A percentile compares a stretch with the other conserved stretches of the same genome.
Conservation (phyloP, 176 grass and related monocot species). For the Carex parvula region DNA sequence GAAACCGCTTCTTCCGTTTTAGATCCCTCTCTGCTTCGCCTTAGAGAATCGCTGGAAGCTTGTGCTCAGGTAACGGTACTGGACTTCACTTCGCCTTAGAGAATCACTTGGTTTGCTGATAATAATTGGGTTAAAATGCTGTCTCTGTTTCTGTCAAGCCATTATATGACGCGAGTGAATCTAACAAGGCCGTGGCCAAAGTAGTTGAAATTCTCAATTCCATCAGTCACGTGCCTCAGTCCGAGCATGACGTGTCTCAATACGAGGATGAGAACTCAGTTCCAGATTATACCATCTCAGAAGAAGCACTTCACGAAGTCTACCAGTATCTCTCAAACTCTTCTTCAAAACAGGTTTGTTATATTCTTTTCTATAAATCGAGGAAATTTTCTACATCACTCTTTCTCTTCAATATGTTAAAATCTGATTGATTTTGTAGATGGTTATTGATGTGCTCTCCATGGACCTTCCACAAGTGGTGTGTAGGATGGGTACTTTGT, state of each 20-base stretch:
- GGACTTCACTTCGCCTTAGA: neutral
- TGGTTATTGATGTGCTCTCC: slow-evolving; percentile 17
- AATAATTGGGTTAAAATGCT: neutral
- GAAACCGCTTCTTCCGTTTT: neutral
- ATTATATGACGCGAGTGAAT: neutral
- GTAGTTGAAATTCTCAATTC: slow-evolving; percentile 12
- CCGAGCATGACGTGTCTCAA: neutral
- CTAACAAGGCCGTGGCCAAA: neutral
- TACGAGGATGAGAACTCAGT: slow-evolving; percentile 8
- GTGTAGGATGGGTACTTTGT: slow-evolving; percentile 1
- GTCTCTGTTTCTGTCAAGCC: neutral
- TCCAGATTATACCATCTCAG: neutral
- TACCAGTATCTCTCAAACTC: slow-evolving; percentile 16
- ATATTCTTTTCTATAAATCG: neutral
- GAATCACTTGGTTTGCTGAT: neutral
- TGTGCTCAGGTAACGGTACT: neutral
- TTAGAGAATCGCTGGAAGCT: slow-evolving; percentile 11
- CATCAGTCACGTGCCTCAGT: neutral
- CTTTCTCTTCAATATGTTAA: neutral
- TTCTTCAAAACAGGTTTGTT: slow-evolving; percentile 7
- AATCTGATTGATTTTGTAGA: neutral
- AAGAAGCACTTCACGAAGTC: slow-evolving; percentile 20
- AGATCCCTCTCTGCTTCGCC: slow-evolving; percentile 4
- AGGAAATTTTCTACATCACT: neutral
- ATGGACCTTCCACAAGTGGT: slow-evolving; percentile 18